phyloP scores from a whole-genome alignment of 164 flowering plant species.

The Piper betle region DNA sequence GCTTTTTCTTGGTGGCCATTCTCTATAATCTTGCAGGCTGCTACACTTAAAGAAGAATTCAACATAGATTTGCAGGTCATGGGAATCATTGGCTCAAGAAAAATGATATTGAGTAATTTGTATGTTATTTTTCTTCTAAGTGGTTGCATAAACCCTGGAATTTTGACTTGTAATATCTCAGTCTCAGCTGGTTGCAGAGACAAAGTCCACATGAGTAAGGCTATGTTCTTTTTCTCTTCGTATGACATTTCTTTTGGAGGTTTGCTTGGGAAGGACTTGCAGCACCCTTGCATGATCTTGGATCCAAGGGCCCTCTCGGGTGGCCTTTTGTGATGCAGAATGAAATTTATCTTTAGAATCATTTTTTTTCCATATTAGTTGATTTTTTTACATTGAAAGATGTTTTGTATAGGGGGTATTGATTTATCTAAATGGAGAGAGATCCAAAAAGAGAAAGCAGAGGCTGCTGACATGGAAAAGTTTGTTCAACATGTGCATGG shows the following conservation, averaged over 20 bases:
- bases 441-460: constrained; percentile 45
- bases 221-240: neutral
- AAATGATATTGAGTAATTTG: constrained; percentile 71
- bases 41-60: constrained; percentile 73
- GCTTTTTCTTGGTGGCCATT: neutral
- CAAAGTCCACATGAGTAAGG: neutral
- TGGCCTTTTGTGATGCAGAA: no score
- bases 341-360: neutral
- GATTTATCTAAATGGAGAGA: constrained; percentile 82
- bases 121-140: constrained; percentile 26
- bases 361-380: neutral
- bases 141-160: neutral
- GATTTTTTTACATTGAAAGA: constrained; percentile 1
- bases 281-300: no score
- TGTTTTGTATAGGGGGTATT: constrained; percentile 47
- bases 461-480: constrained; percentile 64
- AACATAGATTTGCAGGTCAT: constrained; percentile 92
- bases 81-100: constrained; percentile 80
- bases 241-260: no score
- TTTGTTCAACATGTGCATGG: constrained; percentile 75
- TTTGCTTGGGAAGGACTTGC: no score
- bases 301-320: no score
- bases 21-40: constrained; percentile 39
- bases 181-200: no score
- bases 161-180: no score